Base-by-base conservation (phyloP, 805 yeast genomes). In the Torulaspora quercuum region DNA sequence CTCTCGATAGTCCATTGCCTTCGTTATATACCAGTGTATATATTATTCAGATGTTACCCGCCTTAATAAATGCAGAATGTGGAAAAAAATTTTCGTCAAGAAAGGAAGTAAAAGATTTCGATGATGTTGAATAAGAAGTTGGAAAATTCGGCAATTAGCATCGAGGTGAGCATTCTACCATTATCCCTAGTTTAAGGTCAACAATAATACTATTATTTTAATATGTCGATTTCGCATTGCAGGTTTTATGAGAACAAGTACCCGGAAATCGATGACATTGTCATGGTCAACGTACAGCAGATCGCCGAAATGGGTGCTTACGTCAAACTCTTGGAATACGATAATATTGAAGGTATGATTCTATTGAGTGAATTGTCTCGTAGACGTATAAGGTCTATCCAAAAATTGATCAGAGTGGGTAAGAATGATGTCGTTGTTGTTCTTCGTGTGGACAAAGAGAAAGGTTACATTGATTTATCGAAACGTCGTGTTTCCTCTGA, bases 291-390 rank as follows among this genome's bases (percentile, higher is more conserved):
- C 67, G 98, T 92, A 52, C 95, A 85, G 65, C 94, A 85, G 64
- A 92, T 92, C 54, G 98, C 97, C 51, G 98, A 92, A 66, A 92
- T 92, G 98, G 98, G 98, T 42, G 98, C 98, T 9, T 92, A 92
- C 64, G 95, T 92, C 48, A 90, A 88, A 65, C 74, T 92, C 49
- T 75, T 92, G 48, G 98, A 92, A 68, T 92, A 92, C 61, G 97
- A 92, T 68, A 92, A 90, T 64, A 90, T 92, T 59, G 98, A 92
- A 68, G 98, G 98, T 58, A 92, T 92, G 98, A 95, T 92, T 41
- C 72, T 92, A 49, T 76, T 92, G 55, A 83, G 95, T 26, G 98
- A 92, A 69, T 76, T 92, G 53, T 89, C 97, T 23, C 85, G 98
- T 77, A 87, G 98, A 75, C 94, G 98, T 72, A 92, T 92, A 57